phyloP scores from a whole-genome alignment of 1,284 basidiomycete species.

The Bondarzewia mesenterica region DNA sequence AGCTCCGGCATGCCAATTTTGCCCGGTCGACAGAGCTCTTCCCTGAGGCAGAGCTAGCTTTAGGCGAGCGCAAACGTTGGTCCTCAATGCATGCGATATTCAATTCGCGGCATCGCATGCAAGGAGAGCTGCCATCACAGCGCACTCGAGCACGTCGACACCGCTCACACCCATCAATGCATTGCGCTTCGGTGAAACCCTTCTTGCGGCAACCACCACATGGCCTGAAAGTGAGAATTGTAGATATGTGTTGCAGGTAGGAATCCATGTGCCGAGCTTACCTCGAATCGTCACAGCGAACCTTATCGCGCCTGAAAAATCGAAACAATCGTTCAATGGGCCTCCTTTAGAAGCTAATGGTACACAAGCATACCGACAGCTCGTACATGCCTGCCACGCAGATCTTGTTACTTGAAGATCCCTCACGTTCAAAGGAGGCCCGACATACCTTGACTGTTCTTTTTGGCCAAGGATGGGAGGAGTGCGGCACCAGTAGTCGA shows the following conservation, averaged over 20 bases:
- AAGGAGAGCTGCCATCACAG: constrained; percentile 46
- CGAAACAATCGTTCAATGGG: no score
- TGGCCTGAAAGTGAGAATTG: constrained; percentile 23
- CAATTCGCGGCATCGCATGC: constrained; percentile 37
- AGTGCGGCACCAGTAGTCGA: constrained; percentile 2
- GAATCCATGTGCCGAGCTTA: background rate
- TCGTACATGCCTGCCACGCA: constrained; percentile 2
- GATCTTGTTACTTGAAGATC: background rate
- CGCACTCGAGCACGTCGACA: constrained; percentile 45
- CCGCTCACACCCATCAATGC: constrained; percentile 44
- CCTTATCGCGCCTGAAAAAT: constrained; percentile 6
- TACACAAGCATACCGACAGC: constrained; percentile 2
- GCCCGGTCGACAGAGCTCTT: constrained; percentile 34
- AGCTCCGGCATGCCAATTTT: constrained; percentile 46
- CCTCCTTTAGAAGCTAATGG: no score
- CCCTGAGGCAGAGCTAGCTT: constrained; percentile 17
- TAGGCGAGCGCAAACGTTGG: constrained; percentile 3
- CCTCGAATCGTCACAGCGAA: constrained; percentile 3
- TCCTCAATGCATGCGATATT: constrained; percentile 31
- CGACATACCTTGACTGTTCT: constrained; percentile 34
- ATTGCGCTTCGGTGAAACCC: constrained; percentile 38
- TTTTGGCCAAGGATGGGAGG: constrained; percentile 23
- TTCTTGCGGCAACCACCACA: constrained; percentile 48
- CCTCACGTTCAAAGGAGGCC: background rate
- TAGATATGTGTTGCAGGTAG: background rate